A percentile compares a stretch with the other conserved stretches of the same genome.
phyloP scores from a whole-genome alignment of 768 basidiomycete genomes.

The Suillus discolor region DNA sequence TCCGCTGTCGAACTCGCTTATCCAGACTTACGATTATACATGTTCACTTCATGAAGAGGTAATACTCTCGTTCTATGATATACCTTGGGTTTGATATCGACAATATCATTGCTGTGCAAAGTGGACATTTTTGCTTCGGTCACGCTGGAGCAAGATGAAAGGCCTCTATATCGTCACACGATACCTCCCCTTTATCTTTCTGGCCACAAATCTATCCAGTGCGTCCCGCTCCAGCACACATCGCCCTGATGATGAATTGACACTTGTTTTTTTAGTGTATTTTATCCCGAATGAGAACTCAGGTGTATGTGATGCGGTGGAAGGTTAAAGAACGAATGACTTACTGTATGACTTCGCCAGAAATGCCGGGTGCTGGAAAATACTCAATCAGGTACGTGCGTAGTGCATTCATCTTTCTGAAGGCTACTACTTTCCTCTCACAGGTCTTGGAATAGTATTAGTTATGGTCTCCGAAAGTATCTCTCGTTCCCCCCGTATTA shows the following conservation, averaged over 20 bases:
- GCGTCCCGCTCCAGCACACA: background rate
- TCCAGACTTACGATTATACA: background rate
- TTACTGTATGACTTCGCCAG: background rate
- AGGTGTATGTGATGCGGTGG: background rate
- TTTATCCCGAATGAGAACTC: background rate
- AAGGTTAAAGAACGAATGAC: background rate
- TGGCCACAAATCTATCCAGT: background rate
- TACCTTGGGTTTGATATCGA: background rate
- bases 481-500: background rate
- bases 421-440: background rate
- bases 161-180: background rate
- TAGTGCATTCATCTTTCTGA: background rate
- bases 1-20: background rate
- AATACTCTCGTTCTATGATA: background rate
- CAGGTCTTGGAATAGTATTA: background rate
- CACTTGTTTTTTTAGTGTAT: background rate
- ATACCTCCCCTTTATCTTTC: background rate
- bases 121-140: background rate
- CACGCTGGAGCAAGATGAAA: background rate
- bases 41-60: slow-evolving; percentile 1
- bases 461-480: background rate
- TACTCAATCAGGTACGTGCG: background rate
- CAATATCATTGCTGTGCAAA: background rate
- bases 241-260: background rate
- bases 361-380: background rate